Base-by-base conservation (phyloP, 2,329 filamentous ascomycete species). In the Claviceps cyperi region DNA sequence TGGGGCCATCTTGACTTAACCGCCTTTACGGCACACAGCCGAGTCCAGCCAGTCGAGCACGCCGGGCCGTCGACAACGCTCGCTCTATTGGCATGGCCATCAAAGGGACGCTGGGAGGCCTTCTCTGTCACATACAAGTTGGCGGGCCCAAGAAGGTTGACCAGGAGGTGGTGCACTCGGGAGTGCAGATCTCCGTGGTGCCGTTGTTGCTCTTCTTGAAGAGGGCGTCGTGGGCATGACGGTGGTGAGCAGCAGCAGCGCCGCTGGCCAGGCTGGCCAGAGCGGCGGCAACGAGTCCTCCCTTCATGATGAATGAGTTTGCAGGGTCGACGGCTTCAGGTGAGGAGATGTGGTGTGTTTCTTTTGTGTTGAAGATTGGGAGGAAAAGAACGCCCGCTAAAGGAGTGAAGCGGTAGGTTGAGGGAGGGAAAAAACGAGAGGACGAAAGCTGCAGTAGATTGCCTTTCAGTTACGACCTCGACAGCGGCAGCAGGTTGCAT, bases 381-480 rank as follows among this genome's bases (percentile, higher is more conserved):
- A 45, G 53, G 51, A 63, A 84, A 84, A 70, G 81, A 86, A 73
- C 81, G 83, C 78, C 85, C 84, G 85, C 85, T 89, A 72, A 90
- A 88, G 68, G 86, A 87, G 81, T 87, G 84, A 86, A 86, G 83
- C 83, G 82, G 82, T 83, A 58, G 62, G 68, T 73, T 64, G 59
- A 60, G 54, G 58, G 62, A 56, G 64, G 19, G 63, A 64, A 60
- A 60, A 66, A 72, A 71, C 65, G 66, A 71, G 69, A 70, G 63
- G 69, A 70, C 68, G 71, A 75, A 73, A 74, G 70, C 67, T 62
- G 59, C 53, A 55, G 56, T 19, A 21, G 24, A 21, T 45, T 66
- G 49, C 67, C 69, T 67, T 68, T 66, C 68, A 72, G 40, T 68
- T 71, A 71, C 69, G 70, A 72, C 72, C 69, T 66, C 62, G 73